Evolutionary conservation across 2,329 filamentous ascomycete genomes (phyloP).

Genomic region (Boeremia exigua): DNA sequence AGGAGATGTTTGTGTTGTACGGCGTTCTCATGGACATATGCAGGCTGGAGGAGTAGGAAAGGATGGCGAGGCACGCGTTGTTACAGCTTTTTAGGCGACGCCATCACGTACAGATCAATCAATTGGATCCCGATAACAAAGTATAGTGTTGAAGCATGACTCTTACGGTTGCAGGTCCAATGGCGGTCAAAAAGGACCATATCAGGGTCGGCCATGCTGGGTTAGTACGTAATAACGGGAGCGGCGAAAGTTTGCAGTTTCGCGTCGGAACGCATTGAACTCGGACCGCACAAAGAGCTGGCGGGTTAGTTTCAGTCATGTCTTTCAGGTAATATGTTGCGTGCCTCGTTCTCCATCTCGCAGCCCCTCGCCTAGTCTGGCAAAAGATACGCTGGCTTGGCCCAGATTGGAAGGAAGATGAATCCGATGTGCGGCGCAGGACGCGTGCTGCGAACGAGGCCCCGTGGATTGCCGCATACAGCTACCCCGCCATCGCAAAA

Average conservation of each 20-base stretch:
- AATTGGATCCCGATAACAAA: not conserved
- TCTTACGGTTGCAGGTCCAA: not conserved
- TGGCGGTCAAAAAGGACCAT: not conserved
- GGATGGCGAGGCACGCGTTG: not conserved
- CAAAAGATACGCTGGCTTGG: conserved; percentile 33
- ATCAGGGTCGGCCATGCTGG: conserved; percentile 14
- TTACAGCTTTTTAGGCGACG: not conserved
- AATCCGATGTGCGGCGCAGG: conserved; percentile 38
- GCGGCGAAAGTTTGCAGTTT: conserved; percentile 31
- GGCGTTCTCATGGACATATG: conserved; percentile 35
- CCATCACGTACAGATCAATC: not conserved
- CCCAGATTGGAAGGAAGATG: conserved; percentile 26
- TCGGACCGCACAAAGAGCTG: conserved; percentile 15
- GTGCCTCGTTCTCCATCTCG: conserved; percentile 18
- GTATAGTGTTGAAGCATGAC: not conserved
- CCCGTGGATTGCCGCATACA: conserved; percentile 39
- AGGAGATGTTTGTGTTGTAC: conserved; percentile 40
- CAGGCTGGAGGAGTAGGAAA: not conserved
- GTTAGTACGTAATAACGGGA: conserved; percentile 31
- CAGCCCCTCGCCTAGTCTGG: conserved; percentile 30
- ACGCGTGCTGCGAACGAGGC: conserved; percentile 22
- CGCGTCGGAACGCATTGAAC: conserved; percentile 26
- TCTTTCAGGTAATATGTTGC: conserved; percentile 16
- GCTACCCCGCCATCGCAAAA: conserved; percentile 41
- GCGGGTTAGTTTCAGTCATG: conserved; percentile 14